Base-by-base conservation (phyloP, 805 yeast species). In the Phaffomyces thermotolerans region DNA sequence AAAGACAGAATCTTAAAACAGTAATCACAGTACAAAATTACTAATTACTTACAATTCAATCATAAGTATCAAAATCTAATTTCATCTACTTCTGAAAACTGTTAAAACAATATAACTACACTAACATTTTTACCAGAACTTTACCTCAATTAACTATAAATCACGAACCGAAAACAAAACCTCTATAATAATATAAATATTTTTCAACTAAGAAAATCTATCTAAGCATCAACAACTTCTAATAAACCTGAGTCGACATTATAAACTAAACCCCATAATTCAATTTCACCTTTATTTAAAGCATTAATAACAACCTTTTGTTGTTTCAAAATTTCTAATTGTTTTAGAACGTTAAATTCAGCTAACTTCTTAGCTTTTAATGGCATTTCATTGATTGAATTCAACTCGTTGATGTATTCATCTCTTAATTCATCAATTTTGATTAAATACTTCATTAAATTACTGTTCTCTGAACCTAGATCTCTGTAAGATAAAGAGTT, bases 201-300 rank as follows among this genome's bases (percentile, higher is more conserved):
- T 27, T 10, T 20, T 5, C 22, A 20, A 20, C 5, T 5, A 20
- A 4, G 22, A 20, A 8, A 24, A 9, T n/a, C 8, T 29, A n/a
- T 18, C 13, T 35, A 56, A 9, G 53, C 64, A 22, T 66, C 71
- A 30, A 73, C 57, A 47, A 62, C 63, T 47, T 64, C 69, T 44
- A 88, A 67, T 27, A 72, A 69, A 22, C 96, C 97, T 14, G 84
- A 74, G 31, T 75, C 79, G 22, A 88, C 95, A 58, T 89, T 88
- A 66, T 88, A 90, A 40, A 90, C 74, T 56, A 89, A 63, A 0
- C 96, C 96, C 72, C 85, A 79, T 36, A 90, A 81, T 59, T 84
- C 83, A 32, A 90, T 71, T 13, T 79, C 76, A 10, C 82, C 78
- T 45, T 67, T 70, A 38, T 71, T 69, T 43, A 79, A 63, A 22